A percentile compares a stretch with the other conserved stretches of the same genome.
Conservation (phyloP, 2,329 filamentous ascomycete species). For the Arthrobotrys sinensis region DNA sequence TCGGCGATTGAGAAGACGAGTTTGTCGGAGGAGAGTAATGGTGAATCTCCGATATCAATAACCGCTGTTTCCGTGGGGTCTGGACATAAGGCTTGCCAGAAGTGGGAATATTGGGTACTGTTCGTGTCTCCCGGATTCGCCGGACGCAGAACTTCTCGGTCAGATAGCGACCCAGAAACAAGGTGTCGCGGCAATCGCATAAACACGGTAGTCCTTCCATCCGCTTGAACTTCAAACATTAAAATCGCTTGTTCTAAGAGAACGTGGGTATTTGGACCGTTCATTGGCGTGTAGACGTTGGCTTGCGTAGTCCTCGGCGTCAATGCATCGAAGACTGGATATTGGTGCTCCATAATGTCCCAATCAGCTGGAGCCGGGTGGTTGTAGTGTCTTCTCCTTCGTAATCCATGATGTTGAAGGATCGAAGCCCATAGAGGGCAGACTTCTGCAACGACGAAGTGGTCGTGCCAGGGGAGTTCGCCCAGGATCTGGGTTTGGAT, state of each 20-base stretch:
- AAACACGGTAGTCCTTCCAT: background rate
- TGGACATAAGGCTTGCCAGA: background rate
- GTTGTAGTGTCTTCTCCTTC: background rate
- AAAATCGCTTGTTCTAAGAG: background rate
- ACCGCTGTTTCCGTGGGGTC: background rate
- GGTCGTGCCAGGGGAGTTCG: constrained; percentile 33
- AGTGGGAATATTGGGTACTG: background rate
- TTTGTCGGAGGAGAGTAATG: background rate
- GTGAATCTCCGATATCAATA: background rate
- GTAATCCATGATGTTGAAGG: constrained; percentile 2
- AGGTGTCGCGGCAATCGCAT: background rate
- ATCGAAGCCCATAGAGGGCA: constrained; percentile 8
- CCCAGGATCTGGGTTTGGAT: constrained; percentile 33
- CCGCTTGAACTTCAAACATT: background rate
- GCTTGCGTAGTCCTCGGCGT: background rate
- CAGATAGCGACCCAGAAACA: background rate
- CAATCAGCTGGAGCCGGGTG: background rate
- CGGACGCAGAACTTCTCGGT: background rate
- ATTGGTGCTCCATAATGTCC: background rate
- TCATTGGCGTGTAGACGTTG: background rate
- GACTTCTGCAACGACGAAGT: constrained; percentile 15
- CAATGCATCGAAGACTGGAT: background rate
- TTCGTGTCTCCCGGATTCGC: background rate
- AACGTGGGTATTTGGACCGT: constrained; percentile 7
- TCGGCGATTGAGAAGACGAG: background rate